Evolutionary conservation across 1,284 basidiomycete species (phyloP), one percentile per base, ranked within the genome.

Genomic region (Hymenochaete sp.): DNA sequence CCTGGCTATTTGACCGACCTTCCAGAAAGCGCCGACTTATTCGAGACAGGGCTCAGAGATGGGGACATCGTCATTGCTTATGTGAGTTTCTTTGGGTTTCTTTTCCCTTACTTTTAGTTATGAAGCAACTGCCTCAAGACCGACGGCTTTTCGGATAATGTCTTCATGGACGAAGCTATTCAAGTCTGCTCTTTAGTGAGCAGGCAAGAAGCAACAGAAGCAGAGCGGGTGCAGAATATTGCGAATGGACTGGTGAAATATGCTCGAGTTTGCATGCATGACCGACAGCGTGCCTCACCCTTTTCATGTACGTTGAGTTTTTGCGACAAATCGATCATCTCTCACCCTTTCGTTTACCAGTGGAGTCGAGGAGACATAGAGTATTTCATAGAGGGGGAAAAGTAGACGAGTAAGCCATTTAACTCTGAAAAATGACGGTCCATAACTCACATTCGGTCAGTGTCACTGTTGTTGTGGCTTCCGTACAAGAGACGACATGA

Each of bases 111-210:
- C 26, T 42, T 29, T 41, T 8, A 24, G 29, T 31, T n/a, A 38
- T 56, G 49, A 32, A 55, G 18, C 57, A 56, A 38, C 55, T 60
- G 25, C 53, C 59, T 42, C 52, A 65, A 88, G 77, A 93, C 90
- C 16, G 90, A 93, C 56, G 90, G 90, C 1, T 66, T 92, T 38
- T 79, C 83, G 27, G 91, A 93, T 59, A 93, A 93, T 56, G 84
- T 93, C 19, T 89, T 83, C 55, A 71, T 78, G 5, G 62, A 73
- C 9, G 85, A 91, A 57, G 70, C 88, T 50, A 65, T 75, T 27
- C 68, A 76, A 25, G 79, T 90, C 43, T 80, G 80, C 55, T 70
- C 75, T 0, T 66, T 86, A 1, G 72, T 80, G 10, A 68, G 75
- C 16, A 72, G 82, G 35, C 61, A 70, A 33, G 70, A 67, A 6